These are phyloP conservation scores for Hordeum marinum DNA, from an alignment of 176 grass and related monocot genomes.

Conservation along the genomic window DNA sequence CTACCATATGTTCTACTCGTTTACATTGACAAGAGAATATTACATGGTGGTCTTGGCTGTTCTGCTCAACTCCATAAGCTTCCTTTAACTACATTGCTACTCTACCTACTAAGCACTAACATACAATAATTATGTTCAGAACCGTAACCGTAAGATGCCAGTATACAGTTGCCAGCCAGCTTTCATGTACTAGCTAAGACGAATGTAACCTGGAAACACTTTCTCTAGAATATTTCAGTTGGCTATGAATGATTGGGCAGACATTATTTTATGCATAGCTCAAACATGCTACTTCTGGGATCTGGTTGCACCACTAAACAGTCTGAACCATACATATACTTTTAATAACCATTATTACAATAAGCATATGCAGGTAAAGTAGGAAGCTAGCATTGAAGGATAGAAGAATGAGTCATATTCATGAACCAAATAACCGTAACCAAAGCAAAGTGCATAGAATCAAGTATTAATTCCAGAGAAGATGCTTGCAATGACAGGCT, in stretches of 20 bases:
- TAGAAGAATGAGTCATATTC: neutral
- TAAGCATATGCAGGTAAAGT: constrained; percentile 2
- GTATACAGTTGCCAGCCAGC: neutral
- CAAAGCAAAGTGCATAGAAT: neutral
- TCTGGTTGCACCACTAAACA: neutral
- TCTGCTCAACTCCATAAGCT: neutral
- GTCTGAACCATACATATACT: neutral
- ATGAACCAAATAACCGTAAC: neutral
- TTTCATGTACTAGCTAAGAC: neutral
- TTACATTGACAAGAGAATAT: neutral
- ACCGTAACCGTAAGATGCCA: neutral
- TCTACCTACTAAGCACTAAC: neutral
- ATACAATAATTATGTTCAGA: neutral
- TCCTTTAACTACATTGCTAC: neutral
- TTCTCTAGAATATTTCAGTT: neutral
- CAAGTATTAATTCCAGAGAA: neutral
- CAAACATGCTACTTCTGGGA: neutral
- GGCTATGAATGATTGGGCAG: neutral
- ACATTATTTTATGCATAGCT: neutral
- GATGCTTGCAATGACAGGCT: neutral
- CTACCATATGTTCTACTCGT: neutral
- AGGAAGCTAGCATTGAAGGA: neutral
- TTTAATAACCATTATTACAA: neutral
- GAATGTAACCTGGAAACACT: neutral
- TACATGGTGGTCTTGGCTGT: neutral